Percentiles rank a stretch among this genome's conserved stretches.
These are phyloP conservation scores for Musa troglodytarum DNA, from an alignment of 176 grass and related monocot species.

Conservation along the genomic window DNA sequence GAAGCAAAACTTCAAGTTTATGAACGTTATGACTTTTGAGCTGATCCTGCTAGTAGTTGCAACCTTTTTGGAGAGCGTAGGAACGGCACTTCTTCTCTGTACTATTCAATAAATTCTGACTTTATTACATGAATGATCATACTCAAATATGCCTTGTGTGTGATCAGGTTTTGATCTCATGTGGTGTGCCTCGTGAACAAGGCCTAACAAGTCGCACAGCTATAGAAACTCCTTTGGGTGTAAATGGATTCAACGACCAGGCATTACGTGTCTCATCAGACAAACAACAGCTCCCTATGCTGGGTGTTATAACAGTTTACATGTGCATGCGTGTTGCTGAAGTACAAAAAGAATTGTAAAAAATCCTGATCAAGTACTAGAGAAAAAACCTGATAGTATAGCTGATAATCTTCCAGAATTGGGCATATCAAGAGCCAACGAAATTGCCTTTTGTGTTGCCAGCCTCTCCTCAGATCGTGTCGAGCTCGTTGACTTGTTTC, in stretches of 20 bases:
- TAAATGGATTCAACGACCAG: constrained; percentile 44
- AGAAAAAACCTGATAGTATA: constrained; percentile 41
- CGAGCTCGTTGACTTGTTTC: constrained; percentile 23
- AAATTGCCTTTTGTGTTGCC: constrained; percentile 45
- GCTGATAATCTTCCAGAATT: constrained; percentile 12
- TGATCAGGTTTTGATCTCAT: constrained; percentile 48
- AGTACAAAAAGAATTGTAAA: background rate
- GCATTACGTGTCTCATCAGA: constrained; percentile 40
- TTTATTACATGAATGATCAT: background rate
- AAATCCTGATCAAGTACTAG: background rate
- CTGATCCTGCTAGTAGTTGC: too few relatives aligned
- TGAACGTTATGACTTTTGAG: too few relatives aligned
- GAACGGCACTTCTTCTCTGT: too few relatives aligned
- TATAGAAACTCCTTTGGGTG: constrained; percentile 20
- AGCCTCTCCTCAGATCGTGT: constrained; percentile 47
- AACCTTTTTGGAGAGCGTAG: too few relatives aligned
- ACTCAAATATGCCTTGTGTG: constrained; percentile 5
- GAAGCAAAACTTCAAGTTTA: too few relatives aligned
- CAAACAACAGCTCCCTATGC: constrained; percentile 32
- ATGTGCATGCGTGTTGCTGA: background rate
- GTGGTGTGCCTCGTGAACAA: constrained; percentile 39
- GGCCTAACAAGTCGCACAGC: constrained; percentile 33
- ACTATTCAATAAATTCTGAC: background rate
- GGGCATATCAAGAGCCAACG: constrained; percentile 44
- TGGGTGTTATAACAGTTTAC: background rate